Conservation (phyloP, 192 early-diverging fungal genomes). For the Backusella mclennaniae region DNA sequence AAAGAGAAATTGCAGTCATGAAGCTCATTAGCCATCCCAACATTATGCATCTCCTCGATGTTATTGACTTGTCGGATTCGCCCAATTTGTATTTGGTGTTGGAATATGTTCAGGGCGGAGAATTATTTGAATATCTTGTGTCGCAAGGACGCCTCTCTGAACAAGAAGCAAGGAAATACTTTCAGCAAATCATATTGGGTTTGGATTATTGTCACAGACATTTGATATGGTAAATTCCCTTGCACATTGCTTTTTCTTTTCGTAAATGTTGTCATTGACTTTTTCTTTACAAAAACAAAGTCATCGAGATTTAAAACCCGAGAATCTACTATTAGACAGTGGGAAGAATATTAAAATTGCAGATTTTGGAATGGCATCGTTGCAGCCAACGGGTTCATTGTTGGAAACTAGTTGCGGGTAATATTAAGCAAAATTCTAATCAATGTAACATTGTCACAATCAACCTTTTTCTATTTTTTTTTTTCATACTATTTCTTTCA, state of each 20-base stretch:
- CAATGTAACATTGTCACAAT: not conserved
- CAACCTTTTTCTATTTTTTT: not conserved
- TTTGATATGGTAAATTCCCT: conserved; percentile 56
- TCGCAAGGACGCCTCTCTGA: conserved; percentile 57
- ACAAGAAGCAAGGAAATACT: conserved; percentile 61
- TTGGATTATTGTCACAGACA: conserved; percentile 69
- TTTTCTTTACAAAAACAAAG: conserved; percentile 3
- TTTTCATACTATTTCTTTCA: not conserved
- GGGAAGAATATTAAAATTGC: conserved; percentile 75
- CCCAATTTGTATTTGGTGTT: conserved; percentile 52
- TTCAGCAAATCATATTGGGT: conserved; percentile 72
- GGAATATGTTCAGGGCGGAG: conserved; percentile 70
- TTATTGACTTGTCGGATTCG: conserved; percentile 43
- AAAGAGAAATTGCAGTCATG: conserved; percentile 57
- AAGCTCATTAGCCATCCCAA: conserved; percentile 53
- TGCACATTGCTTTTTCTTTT: too few relatives aligned
- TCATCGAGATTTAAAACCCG: conserved; percentile 95
- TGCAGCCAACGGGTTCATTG: conserved; percentile 45
- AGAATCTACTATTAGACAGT: conserved; percentile 61
- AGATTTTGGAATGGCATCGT: conserved; percentile 89
- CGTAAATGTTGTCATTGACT: not conserved
- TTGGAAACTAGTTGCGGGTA: conserved; percentile 70
- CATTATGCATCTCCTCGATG: conserved; percentile 50
- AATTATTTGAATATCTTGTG: conserved; percentile 72
- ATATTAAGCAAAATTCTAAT: conserved; percentile 21